These are phyloP conservation scores for Ailanthus altissimus DNA, from an alignment of 345 rosid species.

Conservation along the genomic window DNA sequence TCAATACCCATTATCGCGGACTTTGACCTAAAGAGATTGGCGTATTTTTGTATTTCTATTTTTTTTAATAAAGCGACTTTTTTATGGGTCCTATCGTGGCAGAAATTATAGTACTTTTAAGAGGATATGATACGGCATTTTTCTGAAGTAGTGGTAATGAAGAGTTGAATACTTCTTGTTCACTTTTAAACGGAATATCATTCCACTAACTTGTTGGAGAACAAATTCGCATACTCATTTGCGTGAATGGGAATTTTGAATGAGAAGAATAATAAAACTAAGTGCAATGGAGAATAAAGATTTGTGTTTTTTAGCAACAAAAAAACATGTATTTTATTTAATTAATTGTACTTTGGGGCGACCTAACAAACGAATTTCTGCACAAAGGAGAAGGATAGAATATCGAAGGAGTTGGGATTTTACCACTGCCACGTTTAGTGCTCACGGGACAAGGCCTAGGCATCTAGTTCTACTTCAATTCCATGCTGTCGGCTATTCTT, in stretches of 20 bases:
- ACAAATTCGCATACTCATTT: constrained; percentile 29
- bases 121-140: constrained; percentile 9
- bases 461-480: not conserved
- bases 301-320: not conserved
- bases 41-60: too few species aligned
- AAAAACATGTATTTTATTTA: not conserved
- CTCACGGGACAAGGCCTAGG: not conserved
- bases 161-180: constrained; percentile 19
- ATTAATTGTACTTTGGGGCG: not conserved
- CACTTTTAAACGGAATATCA: not conserved
- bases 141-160: constrained; percentile 16
- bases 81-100: not conserved
- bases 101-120: not conserved
- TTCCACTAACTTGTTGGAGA: constrained; percentile 20
- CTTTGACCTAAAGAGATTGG: too few species aligned
- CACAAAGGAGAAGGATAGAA: not conserved
- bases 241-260: not conserved
- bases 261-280: not conserved
- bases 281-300: constrained; percentile 41
- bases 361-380: not conserved
- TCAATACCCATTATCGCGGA: too few species aligned
- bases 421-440: not conserved
- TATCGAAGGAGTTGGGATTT: not conserved
- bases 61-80: not conserved
- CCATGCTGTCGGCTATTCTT: not conserved